Conservation (phyloP, 495 filamentous ascomycete genomes). For the Viridothelium virens region DNA sequence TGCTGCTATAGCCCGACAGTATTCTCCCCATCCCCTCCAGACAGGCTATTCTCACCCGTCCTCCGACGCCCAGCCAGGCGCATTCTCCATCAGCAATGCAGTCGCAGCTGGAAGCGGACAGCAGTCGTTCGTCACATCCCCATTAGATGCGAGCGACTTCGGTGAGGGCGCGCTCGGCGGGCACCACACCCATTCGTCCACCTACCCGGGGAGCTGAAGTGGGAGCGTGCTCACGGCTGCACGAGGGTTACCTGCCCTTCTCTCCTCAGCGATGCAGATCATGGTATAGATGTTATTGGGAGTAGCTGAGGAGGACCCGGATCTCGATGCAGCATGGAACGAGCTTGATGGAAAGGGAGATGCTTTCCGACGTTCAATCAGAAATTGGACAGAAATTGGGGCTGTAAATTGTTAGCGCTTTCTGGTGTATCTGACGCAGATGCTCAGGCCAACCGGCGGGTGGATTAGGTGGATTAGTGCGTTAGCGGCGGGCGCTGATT, state of each 20-base stretch:
- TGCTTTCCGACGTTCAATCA: not conserved
- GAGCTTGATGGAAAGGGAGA: not conserved
- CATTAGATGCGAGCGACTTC: not conserved
- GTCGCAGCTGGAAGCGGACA: not conserved
- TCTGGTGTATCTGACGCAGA: not conserved
- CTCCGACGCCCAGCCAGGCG: not conserved
- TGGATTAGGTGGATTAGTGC: not conserved
- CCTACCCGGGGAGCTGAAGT: not conserved
- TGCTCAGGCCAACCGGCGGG: not conserved
- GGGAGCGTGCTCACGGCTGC: not conserved
- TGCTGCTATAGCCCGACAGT: not conserved
- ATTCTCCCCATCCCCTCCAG: not conserved
- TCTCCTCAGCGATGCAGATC: not conserved
- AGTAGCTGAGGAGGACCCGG: not conserved
- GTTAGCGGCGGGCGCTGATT: not conserved
- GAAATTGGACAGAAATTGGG: not conserved
- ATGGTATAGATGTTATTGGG: not conserved
- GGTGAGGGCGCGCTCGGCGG: not conserved
- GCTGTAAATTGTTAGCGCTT: not conserved
- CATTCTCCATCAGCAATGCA: not conserved
- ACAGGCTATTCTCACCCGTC: not conserved
- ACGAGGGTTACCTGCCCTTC: not conserved
- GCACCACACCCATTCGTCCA: conserved; percentile 3
- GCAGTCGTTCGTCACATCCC: conserved; percentile 1
- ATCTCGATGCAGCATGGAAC: not conserved